phyloP scores from a whole-genome alignment of 176 grass and related monocot species.

The Triticum aestivum region DNA sequence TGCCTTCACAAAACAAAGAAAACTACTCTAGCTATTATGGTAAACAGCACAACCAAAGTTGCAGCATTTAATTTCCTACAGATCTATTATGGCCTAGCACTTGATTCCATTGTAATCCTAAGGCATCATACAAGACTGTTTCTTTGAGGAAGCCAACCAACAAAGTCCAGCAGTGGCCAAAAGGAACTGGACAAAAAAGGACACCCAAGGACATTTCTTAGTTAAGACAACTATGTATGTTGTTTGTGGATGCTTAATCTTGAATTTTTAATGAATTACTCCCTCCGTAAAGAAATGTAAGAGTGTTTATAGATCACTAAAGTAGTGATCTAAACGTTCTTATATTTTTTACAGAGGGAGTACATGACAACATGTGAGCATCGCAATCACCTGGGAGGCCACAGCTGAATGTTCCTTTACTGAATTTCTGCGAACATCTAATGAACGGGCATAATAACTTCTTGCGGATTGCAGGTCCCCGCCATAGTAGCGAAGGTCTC shows the following conservation, averaged over 20 bases:
- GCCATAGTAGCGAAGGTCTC: conserved; percentile 83
- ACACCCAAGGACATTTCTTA: neutral
- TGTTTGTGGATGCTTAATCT: neutral
- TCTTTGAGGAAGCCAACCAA: neutral
- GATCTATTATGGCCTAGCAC: neutral
- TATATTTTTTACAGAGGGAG: too few species aligned
- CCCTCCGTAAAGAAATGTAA: too few species aligned
- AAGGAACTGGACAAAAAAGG: neutral
- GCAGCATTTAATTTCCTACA: neutral
- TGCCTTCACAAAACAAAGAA: too few species aligned
- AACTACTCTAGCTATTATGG: neutral
- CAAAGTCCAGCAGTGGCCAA: neutral
- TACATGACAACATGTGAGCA: neutral
- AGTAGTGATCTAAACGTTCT: too few species aligned
- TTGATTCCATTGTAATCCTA: neutral
- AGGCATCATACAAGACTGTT: neutral
- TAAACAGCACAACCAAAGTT: neutral
- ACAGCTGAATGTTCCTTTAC: conserved; percentile 72
- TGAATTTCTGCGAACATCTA: conserved; percentile 75
- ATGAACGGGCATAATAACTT: conserved; percentile 78
- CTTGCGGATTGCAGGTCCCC: conserved; percentile 88
- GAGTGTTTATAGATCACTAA: too few species aligned
- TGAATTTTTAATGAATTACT: neutral
- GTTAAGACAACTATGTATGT: neutral
- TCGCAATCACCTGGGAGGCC: conserved; percentile 72